A percentile compares a stretch with the other conserved stretches of the same genome.
These are phyloP conservation scores for Penicillium lagena DNA, from an alignment of 495 filamentous ascomycete species.

Conservation along the genomic window DNA sequence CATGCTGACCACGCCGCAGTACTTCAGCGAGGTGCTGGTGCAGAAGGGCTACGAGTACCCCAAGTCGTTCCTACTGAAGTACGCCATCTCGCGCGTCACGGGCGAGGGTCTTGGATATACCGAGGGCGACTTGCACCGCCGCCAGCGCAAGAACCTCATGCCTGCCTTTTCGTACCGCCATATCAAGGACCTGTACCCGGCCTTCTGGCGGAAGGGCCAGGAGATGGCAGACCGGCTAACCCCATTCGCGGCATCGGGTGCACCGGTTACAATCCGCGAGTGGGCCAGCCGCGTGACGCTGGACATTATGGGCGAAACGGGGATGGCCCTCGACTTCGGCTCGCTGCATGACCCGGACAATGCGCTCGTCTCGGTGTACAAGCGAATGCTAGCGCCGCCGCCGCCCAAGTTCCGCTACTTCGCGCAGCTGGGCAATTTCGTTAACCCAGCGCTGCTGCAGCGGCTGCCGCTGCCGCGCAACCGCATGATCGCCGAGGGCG, in stretches of 20 bases:
- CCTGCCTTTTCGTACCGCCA: conserved; percentile 68
- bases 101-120: conserved; percentile 17
- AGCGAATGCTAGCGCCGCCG: no score
- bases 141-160: conserved; percentile 59
- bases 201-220: conserved; percentile 57
- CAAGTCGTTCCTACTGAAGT: conserved; percentile 12
- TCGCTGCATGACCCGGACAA: conserved; percentile 52
- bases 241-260: no score
- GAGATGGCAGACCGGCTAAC: no score
- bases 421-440: no score
- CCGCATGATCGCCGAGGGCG: not conserved
- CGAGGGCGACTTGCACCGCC: conserved; percentile 16
- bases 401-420: no score
- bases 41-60: conserved; percentile 16
- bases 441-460: no score
- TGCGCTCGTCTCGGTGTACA: conserved; percentile 26
- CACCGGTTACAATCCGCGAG: not conserved
- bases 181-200: conserved; percentile 63
- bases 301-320: conserved; percentile 71
- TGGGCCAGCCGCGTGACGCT: conserved; percentile 54
- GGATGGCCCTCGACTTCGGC: conserved; percentile 66
- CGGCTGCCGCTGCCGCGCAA: not conserved
- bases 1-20: conserved; percentile 14
- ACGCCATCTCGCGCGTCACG: conserved; percentile 8
- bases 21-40: conserved; percentile 14